Conservation (phyloP, 176 grass and related monocot species). For the Eleusine indica region DNA sequence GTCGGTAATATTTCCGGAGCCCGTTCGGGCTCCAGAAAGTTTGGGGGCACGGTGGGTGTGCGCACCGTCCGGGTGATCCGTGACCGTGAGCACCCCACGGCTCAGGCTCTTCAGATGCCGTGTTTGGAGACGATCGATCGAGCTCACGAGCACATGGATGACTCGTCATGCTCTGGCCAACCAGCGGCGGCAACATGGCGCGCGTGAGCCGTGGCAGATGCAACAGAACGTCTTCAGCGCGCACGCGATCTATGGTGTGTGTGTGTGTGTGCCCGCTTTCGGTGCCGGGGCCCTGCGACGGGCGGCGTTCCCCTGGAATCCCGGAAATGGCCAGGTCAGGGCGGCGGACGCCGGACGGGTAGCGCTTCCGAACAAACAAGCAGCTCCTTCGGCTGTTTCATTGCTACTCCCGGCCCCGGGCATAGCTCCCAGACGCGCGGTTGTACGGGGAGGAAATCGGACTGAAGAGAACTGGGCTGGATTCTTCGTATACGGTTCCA, state of each 20-base stretch:
- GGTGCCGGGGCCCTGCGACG: not conserved
- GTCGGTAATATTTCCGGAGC: not conserved
- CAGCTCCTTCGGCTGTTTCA: no score
- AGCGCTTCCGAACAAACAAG: not conserved
- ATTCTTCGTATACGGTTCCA: no score
- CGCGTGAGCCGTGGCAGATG: not conserved
- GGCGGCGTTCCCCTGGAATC: no score
- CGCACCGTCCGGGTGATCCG: not conserved
- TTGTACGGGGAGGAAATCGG: no score
- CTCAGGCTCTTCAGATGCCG: not conserved
- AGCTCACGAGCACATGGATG: conserved; percentile 1
- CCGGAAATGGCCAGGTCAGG: no score
- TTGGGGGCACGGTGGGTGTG: not conserved
- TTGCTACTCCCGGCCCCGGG: no score
- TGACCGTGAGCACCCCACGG: not conserved
- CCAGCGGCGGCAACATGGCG: not conserved
- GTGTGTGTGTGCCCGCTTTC: not conserved
- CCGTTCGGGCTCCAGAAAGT: not conserved
- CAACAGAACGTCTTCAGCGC: not conserved
- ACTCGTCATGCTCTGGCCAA: not conserved
- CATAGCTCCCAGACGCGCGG: no score
- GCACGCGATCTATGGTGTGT: not conserved
- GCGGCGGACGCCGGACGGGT: no score
- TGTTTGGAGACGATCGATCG: not conserved
- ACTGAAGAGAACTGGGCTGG: no score